Percentiles rank a stretch among this genome's conserved stretches.
Evolutionary conservation across 805 yeast genomes (phyloP).

Genomic region (Torulaspora maleeae): DNA sequence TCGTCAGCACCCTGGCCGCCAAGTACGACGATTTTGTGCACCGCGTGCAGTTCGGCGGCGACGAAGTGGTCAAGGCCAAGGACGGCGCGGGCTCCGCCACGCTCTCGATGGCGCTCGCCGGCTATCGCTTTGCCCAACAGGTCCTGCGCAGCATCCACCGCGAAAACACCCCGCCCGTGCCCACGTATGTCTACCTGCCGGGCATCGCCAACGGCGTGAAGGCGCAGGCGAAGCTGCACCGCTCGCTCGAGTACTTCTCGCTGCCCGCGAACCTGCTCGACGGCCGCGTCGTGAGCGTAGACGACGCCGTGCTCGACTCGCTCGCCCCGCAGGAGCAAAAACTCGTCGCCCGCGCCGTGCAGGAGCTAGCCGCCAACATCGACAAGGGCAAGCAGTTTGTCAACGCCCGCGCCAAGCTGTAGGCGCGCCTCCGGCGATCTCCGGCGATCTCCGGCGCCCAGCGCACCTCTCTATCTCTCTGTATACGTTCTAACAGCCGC

Average conservation of each 20-base stretch:
- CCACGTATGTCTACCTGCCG: constrained; percentile 52
- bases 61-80: constrained; percentile 82
- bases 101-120: constrained; percentile 82
- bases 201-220: constrained; percentile 47
- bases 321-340: constrained; percentile 47
- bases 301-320: constrained; percentile 45
- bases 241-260: constrained; percentile 48
- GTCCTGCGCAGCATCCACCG: constrained; percentile 43
- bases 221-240: constrained; percentile 37
- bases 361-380: constrained; percentile 51
- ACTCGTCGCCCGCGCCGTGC: constrained; percentile 49
- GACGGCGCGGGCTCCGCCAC: constrained; percentile 84
- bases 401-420: constrained; percentile 24
- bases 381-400: constrained; percentile 54
- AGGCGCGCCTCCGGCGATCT: too few species aligned
- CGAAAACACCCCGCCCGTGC: constrained; percentile 22
- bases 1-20: constrained; percentile 38
- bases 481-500: background rate
- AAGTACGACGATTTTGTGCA: constrained; percentile 59
- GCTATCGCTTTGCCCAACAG: constrained; percentile 67
- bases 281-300: constrained; percentile 51
- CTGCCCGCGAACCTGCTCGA: constrained; percentile 53
- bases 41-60: constrained; percentile 85
- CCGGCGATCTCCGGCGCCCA: too few species aligned
- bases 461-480: too few species aligned